These are phyloP conservation scores for Podila horticola DNA, from an alignment of 192 early-diverging fungal genomes.

Conservation along the genomic window DNA sequence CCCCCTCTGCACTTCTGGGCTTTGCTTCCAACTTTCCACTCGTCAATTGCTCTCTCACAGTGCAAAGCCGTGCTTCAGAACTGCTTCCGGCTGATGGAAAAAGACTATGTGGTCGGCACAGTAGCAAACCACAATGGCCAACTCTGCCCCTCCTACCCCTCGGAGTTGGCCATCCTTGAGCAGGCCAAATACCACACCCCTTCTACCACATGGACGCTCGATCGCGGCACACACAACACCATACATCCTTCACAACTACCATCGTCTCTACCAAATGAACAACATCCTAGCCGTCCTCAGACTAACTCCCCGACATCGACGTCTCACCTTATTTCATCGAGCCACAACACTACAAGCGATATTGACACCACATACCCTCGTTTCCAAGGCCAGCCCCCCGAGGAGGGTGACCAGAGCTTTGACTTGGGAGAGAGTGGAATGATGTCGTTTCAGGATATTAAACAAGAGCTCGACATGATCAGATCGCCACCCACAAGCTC, in stretches of 20 bases:
- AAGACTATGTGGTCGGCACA: constrained; percentile 42
- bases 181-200: constrained; percentile 7
- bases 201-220: neutral
- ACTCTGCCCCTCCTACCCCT: constrained; percentile 43
- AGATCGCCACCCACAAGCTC: constrained; percentile 5
- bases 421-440: constrained; percentile 42
- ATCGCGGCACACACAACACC: neutral
- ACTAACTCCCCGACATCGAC: neutral
- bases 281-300: neutral
- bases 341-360: neutral
- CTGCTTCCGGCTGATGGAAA: constrained; percentile 42
- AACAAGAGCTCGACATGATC: constrained; percentile 40
- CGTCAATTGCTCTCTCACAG: constrained; percentile 3
- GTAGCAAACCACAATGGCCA: constrained; percentile 49
- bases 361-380: neutral
- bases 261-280: neutral
- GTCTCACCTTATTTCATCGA: neutral
- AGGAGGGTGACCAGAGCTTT: constrained; percentile 46
- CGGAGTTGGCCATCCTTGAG: constrained; percentile 43
- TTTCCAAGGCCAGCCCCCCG: constrained; percentile 14
- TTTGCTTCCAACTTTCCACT: no score
- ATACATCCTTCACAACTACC: neutral
- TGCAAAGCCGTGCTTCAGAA: constrained; percentile 49
- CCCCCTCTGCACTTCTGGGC: no score
- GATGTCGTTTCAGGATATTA: constrained; percentile 53